Conservation (phyloP, 176 grass and related monocot species). For the Microstegium vimineum region DNA sequence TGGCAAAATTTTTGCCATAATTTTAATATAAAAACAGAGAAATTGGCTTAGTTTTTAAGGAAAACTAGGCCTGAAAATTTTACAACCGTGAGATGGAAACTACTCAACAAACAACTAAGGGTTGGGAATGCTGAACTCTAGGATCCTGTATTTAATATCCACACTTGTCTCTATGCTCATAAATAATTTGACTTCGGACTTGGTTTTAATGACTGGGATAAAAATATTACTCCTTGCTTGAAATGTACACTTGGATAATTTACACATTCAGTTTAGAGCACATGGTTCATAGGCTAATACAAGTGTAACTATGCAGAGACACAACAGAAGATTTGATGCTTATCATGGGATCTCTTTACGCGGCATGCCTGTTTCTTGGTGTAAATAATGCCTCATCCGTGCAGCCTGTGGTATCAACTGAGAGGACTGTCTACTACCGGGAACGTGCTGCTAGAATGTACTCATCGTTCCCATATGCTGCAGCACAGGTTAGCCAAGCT, state of each 20-base stretch:
- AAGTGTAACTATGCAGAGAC: slow-evolving; percentile 36
- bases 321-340: slow-evolving; percentile 53
- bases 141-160: not conserved
- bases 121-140: not conserved
- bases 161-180: not conserved
- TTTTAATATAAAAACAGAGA: not conserved
- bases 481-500: slow-evolving; percentile 56
- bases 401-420: slow-evolving; percentile 65
- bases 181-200: not conserved
- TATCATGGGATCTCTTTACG: slow-evolving; percentile 66
- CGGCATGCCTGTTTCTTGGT: slow-evolving; percentile 68
- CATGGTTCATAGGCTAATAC: not conserved
- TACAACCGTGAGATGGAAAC: too few species aligned
- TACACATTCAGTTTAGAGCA: not conserved
- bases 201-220: not conserved
- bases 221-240: not conserved
- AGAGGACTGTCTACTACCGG: slow-evolving; percentile 73
- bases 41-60: not conserved
- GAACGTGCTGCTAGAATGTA: slow-evolving; percentile 70
- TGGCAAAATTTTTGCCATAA: too few species aligned
- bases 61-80: too few species aligned
- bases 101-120: too few species aligned
- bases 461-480: slow-evolving; percentile 67
- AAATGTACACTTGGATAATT: not conserved
- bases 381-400: slow-evolving; percentile 65